Base-by-base conservation (phyloP, 305 asterid genomes). In the Caryopteris hybrid region DNA sequence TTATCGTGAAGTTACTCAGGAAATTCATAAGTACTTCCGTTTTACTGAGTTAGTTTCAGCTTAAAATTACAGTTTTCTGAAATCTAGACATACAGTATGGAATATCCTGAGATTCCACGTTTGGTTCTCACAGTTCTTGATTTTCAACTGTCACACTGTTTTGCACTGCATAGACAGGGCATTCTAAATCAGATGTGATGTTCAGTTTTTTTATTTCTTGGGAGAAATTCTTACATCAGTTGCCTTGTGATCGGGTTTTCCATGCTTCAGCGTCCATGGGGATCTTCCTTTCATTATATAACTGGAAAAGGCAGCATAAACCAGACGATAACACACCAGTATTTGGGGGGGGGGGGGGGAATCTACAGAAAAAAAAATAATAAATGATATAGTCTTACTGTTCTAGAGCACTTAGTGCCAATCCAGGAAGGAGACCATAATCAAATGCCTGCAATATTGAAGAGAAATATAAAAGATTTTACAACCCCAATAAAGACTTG, bases 201-300 rank as follows among this genome's bases (percentile, higher is more conserved):
- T 17, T 41, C 20, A 38, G 60, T 38, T 61, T 50, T 48, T 57
- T 11, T n/a, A 31, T 14, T 54, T 42, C 54, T 22, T 53, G 61
- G 29, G 17, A 51, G 61, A 61, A 73, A 45, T 59, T 69, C 87
- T 80, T 80, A 91, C 99, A 67, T 82, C 81, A 55, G 90, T 89
- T 71, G 97, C 88, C 76, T 82, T 88, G 39, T 94, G 96, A 76
- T 94, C 97, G 31, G 98, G 96, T 76, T 82, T 87, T 64, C 97
- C 99, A 83, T 94, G 99, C 82, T 80, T 88, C 83, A 94, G 80
- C 0, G 96, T 94, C 96, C 91, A 88, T 11, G 96, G 98, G 74
- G 92, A 89, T 81, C 81, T 83, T 69, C 97, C 99, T 78, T 74
- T 87, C 89, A 86, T 76, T 75, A 94, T 42, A 73, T 94, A 94